Conservation (phyloP, 805 yeast species). For the Saccharomycopsis malanga region DNA sequence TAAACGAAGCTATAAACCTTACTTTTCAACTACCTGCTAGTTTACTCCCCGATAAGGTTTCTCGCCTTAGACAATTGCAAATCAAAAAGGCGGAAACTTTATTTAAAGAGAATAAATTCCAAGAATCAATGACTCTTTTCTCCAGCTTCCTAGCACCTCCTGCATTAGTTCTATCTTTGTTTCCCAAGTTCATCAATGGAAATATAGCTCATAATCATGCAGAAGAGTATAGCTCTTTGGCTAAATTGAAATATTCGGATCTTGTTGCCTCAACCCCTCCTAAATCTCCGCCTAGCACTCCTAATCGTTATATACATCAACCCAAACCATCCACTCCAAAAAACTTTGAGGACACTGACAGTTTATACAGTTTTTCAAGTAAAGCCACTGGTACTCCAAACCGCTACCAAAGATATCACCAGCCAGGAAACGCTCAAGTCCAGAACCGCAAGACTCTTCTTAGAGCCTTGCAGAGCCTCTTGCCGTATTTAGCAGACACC, state of each 20-base stretch:
- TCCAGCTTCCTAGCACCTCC: conserved; percentile 57
- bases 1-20: conserved; percentile 40
- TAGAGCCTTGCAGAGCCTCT: conserved; percentile 28
- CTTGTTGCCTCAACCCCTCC: background rate
- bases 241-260: conserved; percentile 16
- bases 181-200: conserved; percentile 35
- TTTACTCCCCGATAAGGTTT: conserved; percentile 27
- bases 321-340: background rate
- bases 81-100: conserved; percentile 23
- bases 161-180: conserved; percentile 38
- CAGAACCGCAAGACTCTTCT: conserved; percentile 14
- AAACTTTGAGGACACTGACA: background rate
- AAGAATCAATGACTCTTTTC: conserved; percentile 38
- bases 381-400: background rate
- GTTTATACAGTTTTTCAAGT: background rate
- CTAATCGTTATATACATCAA: too few relatives aligned
- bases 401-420: background rate
- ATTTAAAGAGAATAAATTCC: conserved; percentile 28
- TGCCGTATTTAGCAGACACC: conserved; percentile 42
- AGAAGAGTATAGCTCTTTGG: conserved; percentile 20
- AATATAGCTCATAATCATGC: background rate
- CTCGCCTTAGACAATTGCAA: conserved; percentile 34
- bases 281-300: background rate
- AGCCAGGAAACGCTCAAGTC: background rate
- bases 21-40: conserved; percentile 29